phyloP scores from a whole-genome alignment of 192 early-diverging fungal species.

The Coemansia sp. region DNA sequence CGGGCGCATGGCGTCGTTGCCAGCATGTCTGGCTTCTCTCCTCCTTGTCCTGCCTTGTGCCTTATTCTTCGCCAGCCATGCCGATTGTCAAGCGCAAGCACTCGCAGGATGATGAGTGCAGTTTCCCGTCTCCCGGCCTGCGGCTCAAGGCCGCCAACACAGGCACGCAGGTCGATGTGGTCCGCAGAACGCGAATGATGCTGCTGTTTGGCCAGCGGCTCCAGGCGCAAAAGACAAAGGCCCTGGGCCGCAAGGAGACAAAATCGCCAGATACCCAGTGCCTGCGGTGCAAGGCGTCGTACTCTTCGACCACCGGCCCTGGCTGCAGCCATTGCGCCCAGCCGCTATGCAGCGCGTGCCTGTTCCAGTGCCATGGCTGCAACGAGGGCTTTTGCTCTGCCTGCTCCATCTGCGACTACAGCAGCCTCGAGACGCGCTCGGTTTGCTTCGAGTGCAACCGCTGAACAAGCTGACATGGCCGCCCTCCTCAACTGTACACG shows the following conservation, averaged over 20 bases:
- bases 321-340: conserved; percentile 26
- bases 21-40: too few relatives aligned
- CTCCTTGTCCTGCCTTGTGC: too few relatives aligned
- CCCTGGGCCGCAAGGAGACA: too few relatives aligned
- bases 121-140: not conserved
- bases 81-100: conserved; percentile 30
- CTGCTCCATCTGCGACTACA: conserved; percentile 43
- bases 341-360: conserved; percentile 17
- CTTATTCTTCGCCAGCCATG: not conserved
- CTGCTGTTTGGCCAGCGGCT: conserved; percentile 36
- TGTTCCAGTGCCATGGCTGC: conserved; percentile 33
- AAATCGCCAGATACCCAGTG: conserved; percentile 6
- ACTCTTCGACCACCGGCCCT: not conserved
- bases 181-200: conserved; percentile 31
- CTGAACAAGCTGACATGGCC: conserved; percentile 1
- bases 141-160: conserved; percentile 21
- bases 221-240: conserved; percentile 13
- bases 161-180: conserved; percentile 9
- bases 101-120: conserved; percentile 6
- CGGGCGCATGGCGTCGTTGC: too few relatives aligned
- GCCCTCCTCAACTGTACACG: not conserved
- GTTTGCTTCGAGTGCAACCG: conserved; percentile 41
- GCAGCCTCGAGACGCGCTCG: conserved; percentile 32
- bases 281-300: conserved; percentile 4
- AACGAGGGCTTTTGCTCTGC: conserved; percentile 20